A percentile compares a stretch with the other conserved stretches of the same genome.
Conservation (phyloP, 768 basidiomycete genomes). For the Tricholoma matsutake region DNA sequence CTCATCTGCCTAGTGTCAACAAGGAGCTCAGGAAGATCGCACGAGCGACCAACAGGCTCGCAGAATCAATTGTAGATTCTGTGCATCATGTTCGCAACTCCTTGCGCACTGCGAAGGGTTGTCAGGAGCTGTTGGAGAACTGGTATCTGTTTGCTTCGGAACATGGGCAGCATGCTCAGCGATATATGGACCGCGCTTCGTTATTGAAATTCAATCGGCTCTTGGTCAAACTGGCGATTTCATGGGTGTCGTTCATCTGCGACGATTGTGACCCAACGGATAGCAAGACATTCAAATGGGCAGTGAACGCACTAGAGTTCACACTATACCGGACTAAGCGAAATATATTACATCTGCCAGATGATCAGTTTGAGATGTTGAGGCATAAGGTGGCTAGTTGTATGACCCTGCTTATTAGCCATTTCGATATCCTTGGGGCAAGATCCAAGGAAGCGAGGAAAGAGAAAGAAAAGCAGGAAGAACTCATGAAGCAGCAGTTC, state of each 20-base stretch:
- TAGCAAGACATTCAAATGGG: constrained; percentile 96
- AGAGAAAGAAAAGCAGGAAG: constrained; percentile 85
- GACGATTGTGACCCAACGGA: constrained; percentile 97
- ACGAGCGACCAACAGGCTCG: constrained; percentile 85
- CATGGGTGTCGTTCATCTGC: constrained; percentile 98
- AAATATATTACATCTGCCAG: constrained; percentile 85
- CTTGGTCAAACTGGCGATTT: constrained; percentile 87
- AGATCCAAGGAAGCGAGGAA: constrained; percentile 86
- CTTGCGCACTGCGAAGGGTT: constrained; percentile 54
- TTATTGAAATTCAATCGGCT: constrained; percentile 77
- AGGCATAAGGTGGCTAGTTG: constrained; percentile 91
- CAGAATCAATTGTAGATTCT: constrained; percentile 90
- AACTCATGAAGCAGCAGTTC: constrained; percentile 50
- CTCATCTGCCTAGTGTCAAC: constrained; percentile 88
- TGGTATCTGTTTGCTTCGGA: constrained; percentile 98
- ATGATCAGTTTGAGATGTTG: constrained; percentile 86
- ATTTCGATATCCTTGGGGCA: constrained; percentile 98
- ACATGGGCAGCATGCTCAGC: constrained; percentile 86
- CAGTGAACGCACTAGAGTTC: constrained; percentile 93
- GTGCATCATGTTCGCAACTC: constrained; percentile 81
- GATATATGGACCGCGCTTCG: constrained; percentile 76
- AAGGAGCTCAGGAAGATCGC: constrained; percentile 86
- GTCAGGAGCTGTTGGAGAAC: constrained; percentile 85
- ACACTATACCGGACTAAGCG: constrained; percentile 84
- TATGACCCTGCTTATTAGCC: constrained; percentile 94